Percentiles rank a stretch among this genome's conserved stretches.
Conservation (phyloP, 768 basidiomycete genomes). For the Xerocomellus intermedius region DNA sequence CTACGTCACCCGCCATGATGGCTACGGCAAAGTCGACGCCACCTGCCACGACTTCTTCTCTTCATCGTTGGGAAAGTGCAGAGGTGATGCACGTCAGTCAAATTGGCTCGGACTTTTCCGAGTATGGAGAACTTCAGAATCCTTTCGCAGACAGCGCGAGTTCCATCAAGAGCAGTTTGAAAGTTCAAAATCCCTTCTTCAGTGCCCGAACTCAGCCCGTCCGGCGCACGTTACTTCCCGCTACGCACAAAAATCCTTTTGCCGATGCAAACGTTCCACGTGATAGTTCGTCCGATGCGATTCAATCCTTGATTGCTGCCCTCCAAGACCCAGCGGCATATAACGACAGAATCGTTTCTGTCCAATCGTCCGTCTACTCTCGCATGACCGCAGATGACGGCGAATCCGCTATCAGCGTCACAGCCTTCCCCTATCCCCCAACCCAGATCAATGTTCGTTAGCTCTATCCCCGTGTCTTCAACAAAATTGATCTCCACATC, state of each 20-base stretch:
- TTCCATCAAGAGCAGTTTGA: slow-evolving; percentile 14
- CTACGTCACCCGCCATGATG: slow-evolving; percentile 48
- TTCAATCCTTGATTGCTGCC: slow-evolving; percentile 68
- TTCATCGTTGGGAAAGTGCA: slow-evolving; percentile 69
- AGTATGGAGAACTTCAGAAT: slow-evolving; percentile 14
- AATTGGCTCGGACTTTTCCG: slow-evolving; percentile 11
- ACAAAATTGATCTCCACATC: background rate
- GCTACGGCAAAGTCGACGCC: slow-evolving; percentile 64
- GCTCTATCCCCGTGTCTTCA: background rate
- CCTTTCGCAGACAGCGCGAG: slow-evolving; percentile 28
- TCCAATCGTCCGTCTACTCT: slow-evolving; percentile 51
- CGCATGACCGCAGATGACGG: slow-evolving; percentile 22
- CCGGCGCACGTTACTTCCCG: slow-evolving; percentile 17
- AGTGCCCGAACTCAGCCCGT: slow-evolving; percentile 39
- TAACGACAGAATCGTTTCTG: slow-evolving; percentile 53
- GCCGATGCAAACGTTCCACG: slow-evolving; percentile 33
- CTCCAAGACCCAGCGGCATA: slow-evolving; percentile 50
- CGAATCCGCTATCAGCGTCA: slow-evolving; percentile 27
- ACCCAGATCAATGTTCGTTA: slow-evolving; percentile 12
- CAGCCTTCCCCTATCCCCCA: slow-evolving; percentile 33
- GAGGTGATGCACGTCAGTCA: slow-evolving; percentile 51
- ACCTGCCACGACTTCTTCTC: slow-evolving; percentile 45
- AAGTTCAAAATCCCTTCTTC: slow-evolving; percentile 39
- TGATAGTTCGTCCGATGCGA: slow-evolving; percentile 33
- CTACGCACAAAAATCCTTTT: slow-evolving; percentile 40